Evolutionary conservation across 2,329 filamentous ascomycete species (phyloP).

Genomic region (Talaromyces islandicus): DNA sequence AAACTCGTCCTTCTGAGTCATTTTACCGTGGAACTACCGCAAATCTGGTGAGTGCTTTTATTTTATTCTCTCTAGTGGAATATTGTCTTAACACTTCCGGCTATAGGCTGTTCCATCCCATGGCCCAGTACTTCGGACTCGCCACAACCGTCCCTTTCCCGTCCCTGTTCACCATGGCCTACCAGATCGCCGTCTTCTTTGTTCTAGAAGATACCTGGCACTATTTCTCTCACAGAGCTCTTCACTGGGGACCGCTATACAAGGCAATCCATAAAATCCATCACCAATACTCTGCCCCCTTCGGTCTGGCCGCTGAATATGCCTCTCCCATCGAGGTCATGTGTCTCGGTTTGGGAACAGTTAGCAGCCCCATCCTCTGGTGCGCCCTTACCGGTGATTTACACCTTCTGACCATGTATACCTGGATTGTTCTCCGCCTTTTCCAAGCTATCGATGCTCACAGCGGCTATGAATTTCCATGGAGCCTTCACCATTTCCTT

Average conservation of each 20-base stretch:
- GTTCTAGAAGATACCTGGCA: constrained; percentile 96
- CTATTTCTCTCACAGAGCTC: constrained; percentile 88
- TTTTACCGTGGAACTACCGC: constrained; percentile 95
- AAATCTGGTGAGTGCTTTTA: constrained; percentile 67
- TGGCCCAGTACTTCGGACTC: constrained; percentile 89
- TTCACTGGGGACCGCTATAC: constrained; percentile 95
- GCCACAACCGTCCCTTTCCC: constrained; percentile 87
- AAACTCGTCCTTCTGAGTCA: constrained; percentile 88
- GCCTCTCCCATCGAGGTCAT: constrained; percentile 96
- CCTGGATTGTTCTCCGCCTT: constrained; percentile 86
- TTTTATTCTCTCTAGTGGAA: neutral
- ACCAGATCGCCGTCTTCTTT: constrained; percentile 92
- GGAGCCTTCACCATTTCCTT: constrained; percentile 89
- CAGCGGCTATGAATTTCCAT: constrained; percentile 97
- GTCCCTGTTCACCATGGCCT: constrained; percentile 73
- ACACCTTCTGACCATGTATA: constrained; percentile 95
- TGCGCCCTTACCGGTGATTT: constrained; percentile 77
- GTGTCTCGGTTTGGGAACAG: constrained; percentile 81
- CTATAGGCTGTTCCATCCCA: constrained; percentile 79
- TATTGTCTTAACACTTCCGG: neutral
- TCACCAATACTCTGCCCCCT: constrained; percentile 96
- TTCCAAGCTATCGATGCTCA: constrained; percentile 98
- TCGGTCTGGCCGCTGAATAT: constrained; percentile 94
- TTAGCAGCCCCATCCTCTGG: constrained; percentile 77
- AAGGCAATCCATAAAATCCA: constrained; percentile 98